phyloP scores from a whole-genome alignment of 257 asterid species.

The Rehmannia glutinosa region DNA sequence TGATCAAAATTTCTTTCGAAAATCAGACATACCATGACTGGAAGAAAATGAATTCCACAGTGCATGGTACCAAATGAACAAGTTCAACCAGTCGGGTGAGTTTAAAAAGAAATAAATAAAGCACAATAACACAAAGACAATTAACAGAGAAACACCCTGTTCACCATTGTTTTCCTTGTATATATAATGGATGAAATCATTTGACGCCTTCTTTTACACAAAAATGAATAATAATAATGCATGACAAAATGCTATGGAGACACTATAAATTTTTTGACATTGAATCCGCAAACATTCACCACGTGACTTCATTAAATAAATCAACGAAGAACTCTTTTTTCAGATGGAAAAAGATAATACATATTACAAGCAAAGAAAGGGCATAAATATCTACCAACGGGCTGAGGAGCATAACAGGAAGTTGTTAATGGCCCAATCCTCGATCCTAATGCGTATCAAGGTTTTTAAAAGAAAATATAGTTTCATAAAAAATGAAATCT shows the following conservation, averaged over 20 bases:
- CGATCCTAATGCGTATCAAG: background rate
- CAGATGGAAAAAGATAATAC: background rate
- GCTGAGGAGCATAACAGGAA: background rate
- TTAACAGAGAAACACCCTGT: background rate
- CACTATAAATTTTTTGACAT: background rate
- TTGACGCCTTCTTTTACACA: background rate
- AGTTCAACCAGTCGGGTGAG: background rate
- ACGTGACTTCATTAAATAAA: background rate
- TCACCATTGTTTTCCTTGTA: background rate
- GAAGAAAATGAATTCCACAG: background rate
- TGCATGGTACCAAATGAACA: background rate
- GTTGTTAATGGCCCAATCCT: background rate
- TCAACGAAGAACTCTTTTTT: background rate
- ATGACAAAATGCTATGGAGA: background rate
- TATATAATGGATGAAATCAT: background rate
- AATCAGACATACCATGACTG: background rate
- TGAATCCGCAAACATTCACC: background rate
- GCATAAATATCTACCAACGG: background rate
- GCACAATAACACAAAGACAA: background rate
- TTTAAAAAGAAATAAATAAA: background rate
- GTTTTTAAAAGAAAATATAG: slow-evolving; percentile 1
- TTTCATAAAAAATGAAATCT: background rate
- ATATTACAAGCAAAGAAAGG: background rate
- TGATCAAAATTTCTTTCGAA: background rate
- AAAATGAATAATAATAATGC: background rate